Evolutionary conservation across 2,329 filamentous ascomycete genomes (phyloP).

Genomic region (Meredithiella fracta): DNA sequence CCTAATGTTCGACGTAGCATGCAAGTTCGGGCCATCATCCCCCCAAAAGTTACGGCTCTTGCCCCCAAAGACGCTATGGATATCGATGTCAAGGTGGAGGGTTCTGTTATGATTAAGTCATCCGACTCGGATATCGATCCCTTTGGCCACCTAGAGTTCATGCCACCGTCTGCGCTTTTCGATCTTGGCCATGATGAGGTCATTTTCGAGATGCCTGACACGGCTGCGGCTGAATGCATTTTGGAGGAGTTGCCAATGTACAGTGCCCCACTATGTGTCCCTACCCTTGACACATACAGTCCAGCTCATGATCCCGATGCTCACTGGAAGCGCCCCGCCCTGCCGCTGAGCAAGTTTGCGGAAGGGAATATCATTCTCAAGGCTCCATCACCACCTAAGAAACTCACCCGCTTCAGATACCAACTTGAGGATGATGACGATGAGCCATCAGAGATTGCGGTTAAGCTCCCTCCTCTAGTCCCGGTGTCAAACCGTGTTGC

Average conservation of each 20-base stretch:
- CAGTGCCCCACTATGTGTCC: conserved; percentile 43
- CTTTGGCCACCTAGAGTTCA: conserved; percentile 27
- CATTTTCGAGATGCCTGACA: conserved; percentile 59
- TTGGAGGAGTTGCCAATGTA: conserved; percentile 71
- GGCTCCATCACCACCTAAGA: conserved; percentile 48
- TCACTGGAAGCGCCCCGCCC: conserved; percentile 56
- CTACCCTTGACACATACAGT: conserved; percentile 36
- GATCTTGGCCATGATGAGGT: conserved; percentile 68
- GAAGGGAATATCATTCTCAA: conserved; percentile 62
- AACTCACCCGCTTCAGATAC: conserved; percentile 72
- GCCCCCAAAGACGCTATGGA: conserved; percentile 19
- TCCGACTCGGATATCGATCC: conserved; percentile 11
- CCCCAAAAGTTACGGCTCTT: conserved; percentile 22
- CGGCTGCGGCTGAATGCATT: conserved; percentile 58
- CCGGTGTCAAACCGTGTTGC: conserved; percentile 65
- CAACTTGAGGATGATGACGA: conserved; percentile 53
- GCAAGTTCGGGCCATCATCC: conserved; percentile 46
- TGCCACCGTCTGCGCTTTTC: conserved; percentile 65
- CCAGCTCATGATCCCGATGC: conserved; percentile 50
- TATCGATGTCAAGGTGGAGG: conserved; percentile 27
- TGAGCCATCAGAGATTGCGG: conserved; percentile 27
- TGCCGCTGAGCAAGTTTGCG: conserved; percentile 76
- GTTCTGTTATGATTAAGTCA: conserved; percentile 20
- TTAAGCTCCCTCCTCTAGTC: conserved; percentile 31
- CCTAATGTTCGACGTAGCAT: conserved; percentile 47